Evolutionary conservation across 176 grass and related monocot species (phyloP), one percentile per base, ranked within the genome.

Genomic region (Pontederia paniculata): DNA sequence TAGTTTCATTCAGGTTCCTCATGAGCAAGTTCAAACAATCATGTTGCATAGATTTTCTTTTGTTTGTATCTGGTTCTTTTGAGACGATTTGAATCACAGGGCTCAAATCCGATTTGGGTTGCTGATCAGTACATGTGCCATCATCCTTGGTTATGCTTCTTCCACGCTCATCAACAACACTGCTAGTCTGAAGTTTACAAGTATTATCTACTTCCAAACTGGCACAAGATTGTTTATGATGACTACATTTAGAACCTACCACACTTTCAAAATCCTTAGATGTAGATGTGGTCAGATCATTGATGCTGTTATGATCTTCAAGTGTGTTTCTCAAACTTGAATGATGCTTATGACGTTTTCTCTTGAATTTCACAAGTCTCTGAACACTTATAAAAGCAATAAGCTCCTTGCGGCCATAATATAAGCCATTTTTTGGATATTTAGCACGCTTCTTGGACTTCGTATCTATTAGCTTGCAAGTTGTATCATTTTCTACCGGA

Each of bases 1-100:
- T 70, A 57, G 63, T 76, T 74, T 88, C 74, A 16, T 68, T 74
- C 54, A 95, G 78, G 17, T 80, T 84, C 62, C 68, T 78, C 48
- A 78, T 88, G 25, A 88, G 74, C 50, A 95, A 54, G 73, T 79
- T 63, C 46, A 81, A 45, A 52, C 52, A 77, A 46, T 66, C 72
- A 48, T 57, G 19, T 68, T 73, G 74, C 42, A 15, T 50, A 13
- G 50, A 13, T 8, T 0, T 60, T 64, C 47, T 69, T 45, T 74
- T 69, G 48, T 78, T 70, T 59, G 58, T 48, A 55, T 21, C n/a
- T 12, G 2, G 23, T 44, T 76, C 55, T 59, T 54, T 72, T 50
- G 46, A 66, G 44, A 60, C 58, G 0, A 12, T 21, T n/a, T 48
- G 41, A 62, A 74, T 62, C 45, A 9, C 45, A 60, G 37, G 62